Conservation (phyloP, 352 stramenopile species). For the Peronospora farinosa region DNA sequence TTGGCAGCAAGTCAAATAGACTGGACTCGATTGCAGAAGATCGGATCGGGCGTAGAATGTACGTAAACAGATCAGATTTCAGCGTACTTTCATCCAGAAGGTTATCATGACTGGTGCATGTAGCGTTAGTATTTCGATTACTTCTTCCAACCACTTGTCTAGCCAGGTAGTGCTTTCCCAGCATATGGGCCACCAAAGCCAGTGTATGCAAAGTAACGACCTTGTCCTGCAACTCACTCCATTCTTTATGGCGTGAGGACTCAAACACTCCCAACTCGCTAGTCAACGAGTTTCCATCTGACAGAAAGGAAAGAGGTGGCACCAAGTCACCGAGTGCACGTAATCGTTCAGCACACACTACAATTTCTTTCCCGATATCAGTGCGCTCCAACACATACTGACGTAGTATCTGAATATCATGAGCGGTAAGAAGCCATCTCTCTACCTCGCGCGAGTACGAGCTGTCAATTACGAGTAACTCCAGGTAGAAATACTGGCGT, state of each 20-base stretch:
- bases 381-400: constrained; percentile 28
- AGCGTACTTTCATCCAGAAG: constrained; percentile 43
- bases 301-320: constrained; percentile 13
- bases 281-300: neutral
- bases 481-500: constrained; percentile 76
- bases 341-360: constrained; percentile 23
- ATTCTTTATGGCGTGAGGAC: constrained; percentile 39
- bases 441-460: constrained; percentile 19
- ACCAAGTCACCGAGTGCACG: constrained; percentile 25
- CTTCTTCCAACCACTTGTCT: constrained; percentile 8
- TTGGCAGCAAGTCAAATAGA: constrained; percentile 63
- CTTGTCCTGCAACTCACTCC: constrained; percentile 50
- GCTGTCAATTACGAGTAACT: constrained; percentile 28
- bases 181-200: constrained; percentile 45
- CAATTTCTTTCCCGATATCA: constrained; percentile 29
- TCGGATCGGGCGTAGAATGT: constrained; percentile 65
- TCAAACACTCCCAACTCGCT: constrained; percentile 32
- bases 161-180: constrained; percentile 53
- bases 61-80: constrained; percentile 68
- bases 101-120: constrained; percentile 19
- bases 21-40: constrained; percentile 78
- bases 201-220: constrained; percentile 53
- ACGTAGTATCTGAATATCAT: constrained; percentile 35
- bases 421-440: constrained; percentile 34
- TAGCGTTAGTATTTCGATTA: neutral